phyloP scores from a whole-genome alignment of 495 filamentous ascomycete genomes.

The Annulohypoxylon stygium region DNA sequence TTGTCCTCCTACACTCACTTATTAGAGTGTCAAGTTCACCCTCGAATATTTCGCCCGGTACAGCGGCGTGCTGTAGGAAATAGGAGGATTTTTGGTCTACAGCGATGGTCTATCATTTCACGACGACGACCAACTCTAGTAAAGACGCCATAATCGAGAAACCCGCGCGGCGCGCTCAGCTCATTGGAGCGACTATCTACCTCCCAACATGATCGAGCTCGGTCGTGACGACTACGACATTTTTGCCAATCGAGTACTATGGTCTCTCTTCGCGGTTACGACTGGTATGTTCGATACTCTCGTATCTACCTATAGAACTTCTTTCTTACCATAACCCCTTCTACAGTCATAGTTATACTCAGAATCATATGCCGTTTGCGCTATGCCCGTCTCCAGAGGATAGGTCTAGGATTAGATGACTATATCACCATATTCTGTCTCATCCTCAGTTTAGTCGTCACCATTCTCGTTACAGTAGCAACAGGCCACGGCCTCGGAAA shows the following conservation, averaged over 20 bases:
- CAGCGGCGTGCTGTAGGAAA: slow-evolving; percentile 15
- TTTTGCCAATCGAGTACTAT: slow-evolving; percentile 39
- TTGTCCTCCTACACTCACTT: slow-evolving; percentile 6
- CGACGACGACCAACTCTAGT: background rate
- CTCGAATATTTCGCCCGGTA: background rate
- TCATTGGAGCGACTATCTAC: background rate
- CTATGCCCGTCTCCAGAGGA: slow-evolving; percentile 25
- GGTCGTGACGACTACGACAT: slow-evolving; percentile 38
- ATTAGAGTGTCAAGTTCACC: slow-evolving; percentile 12
- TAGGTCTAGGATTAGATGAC: slow-evolving; percentile 46
- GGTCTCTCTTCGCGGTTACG: slow-evolving; percentile 37
- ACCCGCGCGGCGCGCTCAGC: background rate
- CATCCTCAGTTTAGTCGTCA: slow-evolving; percentile 38
- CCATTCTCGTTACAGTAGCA: slow-evolving; percentile 41
- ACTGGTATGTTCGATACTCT: slow-evolving; percentile 23
- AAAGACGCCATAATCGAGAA: slow-evolving; percentile 5
- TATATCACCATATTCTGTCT: slow-evolving; percentile 45
- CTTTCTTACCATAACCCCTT: slow-evolving; percentile 26
- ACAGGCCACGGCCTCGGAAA: slow-evolving; percentile 42
- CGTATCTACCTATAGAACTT: background rate
- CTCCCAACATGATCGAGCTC: slow-evolving; percentile 36
- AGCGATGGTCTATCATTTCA: slow-evolving; percentile 8
- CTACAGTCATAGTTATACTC: slow-evolving; percentile 43
- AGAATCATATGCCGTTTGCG: slow-evolving; percentile 40
- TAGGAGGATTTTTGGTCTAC: slow-evolving; percentile 1